A percentile compares a stretch with the other conserved stretches of the same genome.
These are phyloP conservation scores for Paspalum vaginatum DNA, from an alignment of 176 grass and related monocot species.

Conservation along the genomic window DNA sequence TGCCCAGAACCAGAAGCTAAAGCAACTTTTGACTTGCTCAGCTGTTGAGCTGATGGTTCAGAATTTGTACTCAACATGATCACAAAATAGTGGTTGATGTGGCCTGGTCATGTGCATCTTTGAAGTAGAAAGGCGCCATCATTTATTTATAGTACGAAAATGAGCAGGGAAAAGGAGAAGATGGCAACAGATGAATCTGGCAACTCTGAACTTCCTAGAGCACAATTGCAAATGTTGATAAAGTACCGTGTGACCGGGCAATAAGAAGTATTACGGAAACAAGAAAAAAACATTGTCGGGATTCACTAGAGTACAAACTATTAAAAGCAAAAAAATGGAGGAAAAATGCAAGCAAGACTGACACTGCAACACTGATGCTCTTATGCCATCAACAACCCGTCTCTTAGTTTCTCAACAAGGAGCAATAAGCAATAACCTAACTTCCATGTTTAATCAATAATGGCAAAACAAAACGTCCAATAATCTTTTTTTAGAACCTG, in stretches of 20 bases:
- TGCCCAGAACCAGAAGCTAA: slow-evolving; percentile 27
- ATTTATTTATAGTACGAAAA: slow-evolving; percentile 22
- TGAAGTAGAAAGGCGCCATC: slow-evolving; percentile 21
- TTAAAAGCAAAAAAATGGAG: not conserved
- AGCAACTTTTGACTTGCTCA: slow-evolving; percentile 18
- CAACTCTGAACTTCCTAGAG: not conserved
- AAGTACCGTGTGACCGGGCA: not conserved
- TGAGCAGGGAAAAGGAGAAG: not conserved
- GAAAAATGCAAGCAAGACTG: not conserved
- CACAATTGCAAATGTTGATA: not conserved
- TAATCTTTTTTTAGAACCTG: not conserved
- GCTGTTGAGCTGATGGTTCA: slow-evolving; percentile 25
- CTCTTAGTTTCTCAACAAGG: not conserved
- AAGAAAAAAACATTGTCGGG: not conserved
- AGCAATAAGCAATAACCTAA: not conserved
- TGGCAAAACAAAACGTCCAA: not conserved
- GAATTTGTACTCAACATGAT: not conserved
- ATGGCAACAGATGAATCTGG: not conserved
- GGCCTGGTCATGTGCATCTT: slow-evolving; percentile 32
- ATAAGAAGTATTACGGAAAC: not conserved
- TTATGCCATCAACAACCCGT: not conserved
- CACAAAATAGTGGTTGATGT: slow-evolving; percentile 28
- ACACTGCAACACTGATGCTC: not conserved
- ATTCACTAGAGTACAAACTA: not conserved
- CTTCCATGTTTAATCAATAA: not conserved